phyloP scores from a whole-genome alignment of 2,329 filamentous ascomycete genomes.

The Beauveria medogensis region DNA sequence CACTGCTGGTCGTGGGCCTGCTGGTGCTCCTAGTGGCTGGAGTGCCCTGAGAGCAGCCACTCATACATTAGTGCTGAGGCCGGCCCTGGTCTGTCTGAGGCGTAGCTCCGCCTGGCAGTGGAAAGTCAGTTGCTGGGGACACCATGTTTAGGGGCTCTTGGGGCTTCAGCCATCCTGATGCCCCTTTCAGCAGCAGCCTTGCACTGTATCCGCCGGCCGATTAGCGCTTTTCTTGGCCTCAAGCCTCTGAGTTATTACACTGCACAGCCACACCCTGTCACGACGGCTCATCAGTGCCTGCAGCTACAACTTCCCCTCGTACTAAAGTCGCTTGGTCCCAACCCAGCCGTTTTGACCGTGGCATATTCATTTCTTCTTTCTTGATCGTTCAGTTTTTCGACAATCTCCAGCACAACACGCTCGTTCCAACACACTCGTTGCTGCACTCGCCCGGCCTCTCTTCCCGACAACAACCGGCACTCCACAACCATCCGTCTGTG shows the following conservation, averaged over 20 bases:
- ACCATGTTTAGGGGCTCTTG: background rate
- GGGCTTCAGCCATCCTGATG: too few relatives aligned
- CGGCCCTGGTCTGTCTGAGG: background rate
- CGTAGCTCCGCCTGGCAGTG: background rate
- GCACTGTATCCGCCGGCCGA: too few relatives aligned
- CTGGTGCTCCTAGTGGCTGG: slow-evolving; percentile 4
- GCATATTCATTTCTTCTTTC: background rate
- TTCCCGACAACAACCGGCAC: background rate
- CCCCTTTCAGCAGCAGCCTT: too few relatives aligned
- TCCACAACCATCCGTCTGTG: background rate
- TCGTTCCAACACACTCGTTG: background rate
- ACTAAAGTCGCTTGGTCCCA: background rate
- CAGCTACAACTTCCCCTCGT: background rate
- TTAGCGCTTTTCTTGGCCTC: background rate
- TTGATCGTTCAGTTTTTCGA: background rate
- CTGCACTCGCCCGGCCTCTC: background rate
- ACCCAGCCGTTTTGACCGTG: background rate
- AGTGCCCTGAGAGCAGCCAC: background rate
- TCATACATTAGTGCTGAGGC: background rate
- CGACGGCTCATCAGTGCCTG: background rate
- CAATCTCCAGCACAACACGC: too few relatives aligned
- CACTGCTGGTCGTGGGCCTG: background rate
- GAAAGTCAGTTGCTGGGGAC: background rate
- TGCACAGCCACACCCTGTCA: background rate
- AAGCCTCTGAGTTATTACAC: too few relatives aligned